Conservation (phyloP, 352 stramenopile genomes). For the Aphanomyces stellatus region DNA sequence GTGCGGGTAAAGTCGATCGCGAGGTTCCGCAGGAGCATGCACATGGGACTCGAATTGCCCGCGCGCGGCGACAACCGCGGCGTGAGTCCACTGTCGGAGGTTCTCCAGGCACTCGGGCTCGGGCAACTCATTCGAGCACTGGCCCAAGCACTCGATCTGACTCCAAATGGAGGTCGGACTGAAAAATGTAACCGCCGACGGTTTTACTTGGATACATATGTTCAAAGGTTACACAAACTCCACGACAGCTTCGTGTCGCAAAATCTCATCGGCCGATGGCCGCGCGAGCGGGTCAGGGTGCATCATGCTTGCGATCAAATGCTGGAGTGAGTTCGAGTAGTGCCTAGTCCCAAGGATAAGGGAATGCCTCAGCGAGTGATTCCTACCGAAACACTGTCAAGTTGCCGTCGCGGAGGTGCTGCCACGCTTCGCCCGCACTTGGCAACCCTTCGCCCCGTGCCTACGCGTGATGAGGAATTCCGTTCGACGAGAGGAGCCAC, state of each 20-base stretch:
- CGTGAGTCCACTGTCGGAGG: too few relatives aligned
- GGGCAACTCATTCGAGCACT: too few relatives aligned
- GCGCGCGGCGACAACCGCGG: too few relatives aligned
- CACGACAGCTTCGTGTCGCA: constrained; percentile 74
- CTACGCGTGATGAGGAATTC: not conserved
- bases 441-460: constrained; percentile 53
- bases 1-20: too few relatives aligned
- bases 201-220: too few relatives aligned
- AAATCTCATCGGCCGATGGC: constrained; percentile 68
- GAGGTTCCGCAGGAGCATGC: too few relatives aligned
- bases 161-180: too few relatives aligned
- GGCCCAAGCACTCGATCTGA: too few relatives aligned
- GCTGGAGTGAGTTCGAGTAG: constrained; percentile 82
- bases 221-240: constrained; percentile 25
- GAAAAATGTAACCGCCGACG: too few relatives aligned
- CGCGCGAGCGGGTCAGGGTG: constrained; percentile 76
- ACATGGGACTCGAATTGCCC: too few relatives aligned
- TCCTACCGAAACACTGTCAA: constrained; percentile 62
- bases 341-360: constrained; percentile 47
- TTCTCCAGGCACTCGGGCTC: too few relatives aligned
- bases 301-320: constrained; percentile 82
- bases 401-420: constrained; percentile 79
- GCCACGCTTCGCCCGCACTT: constrained; percentile 71
- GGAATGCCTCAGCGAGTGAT: not conserved
- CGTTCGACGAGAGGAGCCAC: not conserved